Conservation (phyloP, 1,284 basidiomycete species). For the Irpex sp. region DNA sequence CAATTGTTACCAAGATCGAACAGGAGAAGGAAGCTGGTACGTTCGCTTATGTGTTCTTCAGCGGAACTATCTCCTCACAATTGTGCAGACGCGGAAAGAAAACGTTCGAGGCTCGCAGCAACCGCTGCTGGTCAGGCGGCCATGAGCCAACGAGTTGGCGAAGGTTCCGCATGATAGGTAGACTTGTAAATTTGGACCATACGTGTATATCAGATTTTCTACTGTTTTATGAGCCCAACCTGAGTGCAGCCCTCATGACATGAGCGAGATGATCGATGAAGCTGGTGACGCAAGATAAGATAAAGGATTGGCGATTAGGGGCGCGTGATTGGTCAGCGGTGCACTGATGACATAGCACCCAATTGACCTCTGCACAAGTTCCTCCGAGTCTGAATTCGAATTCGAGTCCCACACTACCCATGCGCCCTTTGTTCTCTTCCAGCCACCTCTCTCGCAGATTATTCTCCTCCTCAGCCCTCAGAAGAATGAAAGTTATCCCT, state of each 20-base stretch:
- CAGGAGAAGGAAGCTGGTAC: slow-evolving; percentile 90
- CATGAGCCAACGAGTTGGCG: slow-evolving; percentile 56
- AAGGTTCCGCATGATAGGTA: slow-evolving; percentile 26
- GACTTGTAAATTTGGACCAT: background rate
- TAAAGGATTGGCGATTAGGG: background rate
- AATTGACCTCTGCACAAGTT: background rate
- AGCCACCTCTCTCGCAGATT: slow-evolving; percentile 4
- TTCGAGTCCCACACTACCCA: background rate
- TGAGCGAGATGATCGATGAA: background rate
- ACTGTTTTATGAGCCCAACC: background rate
- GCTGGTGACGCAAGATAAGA: background rate
- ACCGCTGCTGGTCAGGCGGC: slow-evolving; percentile 81
- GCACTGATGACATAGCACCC: background rate
- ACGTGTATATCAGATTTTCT: slow-evolving; percentile 8
- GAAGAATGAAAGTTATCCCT: slow-evolving; percentile 66
- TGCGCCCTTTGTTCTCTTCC: background rate
- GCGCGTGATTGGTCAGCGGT: background rate
- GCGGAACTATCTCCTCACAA: background rate
- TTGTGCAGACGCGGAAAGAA: slow-evolving; percentile 76
- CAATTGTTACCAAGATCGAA: slow-evolving; percentile 87
- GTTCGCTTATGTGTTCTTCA: slow-evolving; percentile 22
- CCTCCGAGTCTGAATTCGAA: background rate
- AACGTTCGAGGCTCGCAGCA: slow-evolving; percentile 71
- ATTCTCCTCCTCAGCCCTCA: slow-evolving; percentile 22
- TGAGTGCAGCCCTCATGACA: background rate